Evolutionary conservation across 2,329 filamentous ascomycete species (phyloP).

Genomic region (Botryosphaeria dothidea): DNA sequence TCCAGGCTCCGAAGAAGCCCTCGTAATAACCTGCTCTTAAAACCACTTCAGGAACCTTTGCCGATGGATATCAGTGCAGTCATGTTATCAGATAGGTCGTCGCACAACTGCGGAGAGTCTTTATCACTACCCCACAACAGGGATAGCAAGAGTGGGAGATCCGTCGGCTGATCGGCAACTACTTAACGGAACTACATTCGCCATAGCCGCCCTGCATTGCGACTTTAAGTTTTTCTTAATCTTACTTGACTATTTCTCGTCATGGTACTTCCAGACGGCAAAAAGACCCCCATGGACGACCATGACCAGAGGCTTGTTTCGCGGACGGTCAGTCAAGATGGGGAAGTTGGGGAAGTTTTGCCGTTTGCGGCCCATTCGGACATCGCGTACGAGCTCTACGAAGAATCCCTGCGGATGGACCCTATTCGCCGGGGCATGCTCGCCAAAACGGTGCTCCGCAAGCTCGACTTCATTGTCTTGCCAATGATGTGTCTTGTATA

Average conservation of each 20-base stretch:
- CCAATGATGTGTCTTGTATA: not conserved
- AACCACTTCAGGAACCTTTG: not conserved
- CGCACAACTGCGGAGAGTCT: not conserved
- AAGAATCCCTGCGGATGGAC: not conserved
- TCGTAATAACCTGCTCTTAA: not conserved
- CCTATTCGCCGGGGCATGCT: not conserved
- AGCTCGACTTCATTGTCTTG: not conserved
- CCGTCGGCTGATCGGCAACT: not conserved
- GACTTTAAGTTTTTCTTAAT: not conserved
- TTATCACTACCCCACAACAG: conserved; percentile 6
- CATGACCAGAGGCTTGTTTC: not conserved
- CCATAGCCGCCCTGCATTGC: not conserved
- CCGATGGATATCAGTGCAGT: not conserved
- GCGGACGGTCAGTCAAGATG: not conserved
- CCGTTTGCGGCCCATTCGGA: not conserved
- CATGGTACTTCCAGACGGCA: not conserved
- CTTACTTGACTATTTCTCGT: too few species aligned
- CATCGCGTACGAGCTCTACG: not conserved
- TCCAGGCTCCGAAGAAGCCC: not conserved
- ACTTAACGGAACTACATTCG: not conserved
- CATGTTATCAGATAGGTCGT: not conserved
- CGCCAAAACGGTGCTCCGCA: not conserved
- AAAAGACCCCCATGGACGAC: not conserved
- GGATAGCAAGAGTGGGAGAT: conserved; percentile 8
- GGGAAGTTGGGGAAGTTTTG: not conserved